Evolutionary conservation across 805 yeast genomes (phyloP), one percentile per base, ranked within the genome.

Genomic region (Lipomyces mesembrius): DNA sequence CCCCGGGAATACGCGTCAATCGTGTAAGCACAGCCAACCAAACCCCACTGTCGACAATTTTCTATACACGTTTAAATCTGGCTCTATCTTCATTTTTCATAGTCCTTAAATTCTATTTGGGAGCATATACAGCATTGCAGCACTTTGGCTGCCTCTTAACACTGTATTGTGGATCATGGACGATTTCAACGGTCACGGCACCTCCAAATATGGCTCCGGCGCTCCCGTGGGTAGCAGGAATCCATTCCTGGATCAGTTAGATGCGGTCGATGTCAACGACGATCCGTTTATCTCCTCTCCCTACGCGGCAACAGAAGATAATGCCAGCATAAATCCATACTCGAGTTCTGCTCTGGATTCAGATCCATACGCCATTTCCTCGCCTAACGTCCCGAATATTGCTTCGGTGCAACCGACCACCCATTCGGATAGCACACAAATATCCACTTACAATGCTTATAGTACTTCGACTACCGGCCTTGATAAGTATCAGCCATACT

Each of bases 401-500:
- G 55, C 55, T 22, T 25, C 32, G 34, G 34, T 12, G 20, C 55
- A 52, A 4, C 17, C 34, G 34, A 52, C 12, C 9, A 25, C 35
- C 34, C 3, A 29, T 52, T 14, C 55, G 29, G 25, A 29, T 14
- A 52, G 34, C 35, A 4, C 34, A 43, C 22, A 6, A 8, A 12
- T 29, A 9, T 17, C 25, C n/a, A 25, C 17, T 11, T 22, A 12
- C 8, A 25, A 17, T 25, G 11, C 27, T 34, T 35, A 57, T 25
- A 34, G 52, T 22, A 52, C 34, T 14, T 55, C 39, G n/a, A 53
- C 43, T 12, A 49, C 63, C 7, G 71, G 61, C 12, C 61, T 68
- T 39, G 57, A 52, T 60, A 35, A 34, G 9, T 68, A 68, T 25
- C 70, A 66, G 59, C 71, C 71, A 5, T 68, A 68, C 22, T 68